phyloP scores from a whole-genome alignment of 2,329 filamentous ascomycete species.

The Pyricularia pennisetigena region DNA sequence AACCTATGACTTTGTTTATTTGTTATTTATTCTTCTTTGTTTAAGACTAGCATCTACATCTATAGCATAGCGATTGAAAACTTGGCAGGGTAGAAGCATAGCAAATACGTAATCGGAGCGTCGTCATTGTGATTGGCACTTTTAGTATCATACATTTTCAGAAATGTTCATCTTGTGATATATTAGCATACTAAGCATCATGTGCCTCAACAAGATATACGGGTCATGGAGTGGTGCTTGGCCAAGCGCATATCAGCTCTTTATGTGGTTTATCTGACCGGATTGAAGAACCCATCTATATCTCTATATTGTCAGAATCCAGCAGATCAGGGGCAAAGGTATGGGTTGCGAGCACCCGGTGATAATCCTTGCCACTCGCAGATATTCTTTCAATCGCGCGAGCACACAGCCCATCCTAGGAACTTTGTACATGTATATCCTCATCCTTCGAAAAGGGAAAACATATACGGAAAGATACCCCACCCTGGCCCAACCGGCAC shows the following conservation, averaged over 20 bases:
- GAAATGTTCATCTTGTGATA: background rate
- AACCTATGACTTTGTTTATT: background rate
- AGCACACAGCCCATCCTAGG: background rate
- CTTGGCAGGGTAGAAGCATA: background rate
- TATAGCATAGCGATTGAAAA: background rate
- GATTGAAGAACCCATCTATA: background rate
- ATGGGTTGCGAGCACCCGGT: background rate
- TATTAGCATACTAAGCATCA: background rate
- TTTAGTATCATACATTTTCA: too few species aligned
- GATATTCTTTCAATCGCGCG: too few species aligned
- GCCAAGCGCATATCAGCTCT: background rate
- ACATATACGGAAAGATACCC: background rate
- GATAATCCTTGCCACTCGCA: background rate
- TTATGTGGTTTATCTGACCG: background rate
- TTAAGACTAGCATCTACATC: background rate
- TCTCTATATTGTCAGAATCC: background rate
- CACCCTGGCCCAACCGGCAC: too few species aligned
- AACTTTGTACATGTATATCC: background rate
- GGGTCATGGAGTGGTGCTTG: background rate
- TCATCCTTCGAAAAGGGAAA: background rate
- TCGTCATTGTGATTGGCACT: too few species aligned
- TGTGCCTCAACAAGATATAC: background rate
- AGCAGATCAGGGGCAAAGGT: background rate
- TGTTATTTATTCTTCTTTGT: background rate
- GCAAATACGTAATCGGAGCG: background rate